Conservation (phyloP, 2,329 filamentous ascomycete species). For the Ustilaginoidea virens region DNA sequence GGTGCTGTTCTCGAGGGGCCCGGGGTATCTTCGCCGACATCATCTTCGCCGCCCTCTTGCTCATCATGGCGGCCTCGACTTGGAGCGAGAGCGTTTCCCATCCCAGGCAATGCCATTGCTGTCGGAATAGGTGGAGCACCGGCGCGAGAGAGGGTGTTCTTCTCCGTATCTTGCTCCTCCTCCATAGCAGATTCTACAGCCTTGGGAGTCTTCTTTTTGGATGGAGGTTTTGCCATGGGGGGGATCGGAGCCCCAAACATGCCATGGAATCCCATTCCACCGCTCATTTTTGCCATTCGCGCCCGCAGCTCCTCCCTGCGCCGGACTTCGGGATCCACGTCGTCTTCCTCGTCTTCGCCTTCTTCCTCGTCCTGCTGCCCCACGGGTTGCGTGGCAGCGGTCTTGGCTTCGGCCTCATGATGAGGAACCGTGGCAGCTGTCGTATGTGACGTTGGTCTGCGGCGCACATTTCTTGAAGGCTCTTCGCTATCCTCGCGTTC, state of each 20-base stretch:
- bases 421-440: slow-evolving; percentile 6
- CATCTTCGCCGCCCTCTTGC: slow-evolving; percentile 12
- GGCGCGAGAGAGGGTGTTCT: slow-evolving; percentile 22
- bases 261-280: slow-evolving; percentile 90
- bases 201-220: slow-evolving; percentile 34
- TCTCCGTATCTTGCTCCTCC: slow-evolving; percentile 29
- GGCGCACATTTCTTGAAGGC: slow-evolving; percentile 21
- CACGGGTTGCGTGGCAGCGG: slow-evolving; percentile 27
- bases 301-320: slow-evolving; percentile 80
- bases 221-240: slow-evolving; percentile 32
- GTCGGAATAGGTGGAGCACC: slow-evolving; percentile 39
- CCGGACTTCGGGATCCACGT: slow-evolving; percentile 73
- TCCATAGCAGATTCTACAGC: slow-evolving; percentile 21
- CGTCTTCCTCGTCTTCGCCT: slow-evolving; percentile 66
- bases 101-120: slow-evolving; percentile 55
- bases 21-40: slow-evolving; percentile 4
- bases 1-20: slow-evolving; percentile 11
- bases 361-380: slow-evolving; percentile 41
- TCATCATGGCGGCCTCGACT: slow-evolving; percentile 20
- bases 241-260: slow-evolving; percentile 72
- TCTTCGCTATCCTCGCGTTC: slow-evolving; percentile 66
- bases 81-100: slow-evolving; percentile 43
- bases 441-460: slow-evolving; percentile 20
- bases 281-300: slow-evolving; percentile 97
- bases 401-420: slow-evolving; percentile 34